A percentile compares a stretch with the other conserved stretches of the same genome.
Conservation (phyloP, 345 rosid species). For the Moricandia moricandioides region DNA sequence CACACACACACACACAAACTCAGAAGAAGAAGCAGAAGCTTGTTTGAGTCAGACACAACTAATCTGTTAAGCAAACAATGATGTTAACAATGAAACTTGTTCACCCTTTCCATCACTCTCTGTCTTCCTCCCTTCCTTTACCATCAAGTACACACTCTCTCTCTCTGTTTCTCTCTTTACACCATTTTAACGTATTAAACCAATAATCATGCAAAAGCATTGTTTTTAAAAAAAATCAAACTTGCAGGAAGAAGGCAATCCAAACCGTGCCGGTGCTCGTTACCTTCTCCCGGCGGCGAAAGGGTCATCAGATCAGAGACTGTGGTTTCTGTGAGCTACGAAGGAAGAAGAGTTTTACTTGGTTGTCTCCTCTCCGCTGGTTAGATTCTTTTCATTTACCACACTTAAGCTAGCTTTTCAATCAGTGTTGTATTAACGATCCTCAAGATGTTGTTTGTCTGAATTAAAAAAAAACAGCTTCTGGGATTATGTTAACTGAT, state of each 20-base stretch:
- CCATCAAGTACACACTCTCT: constrained; percentile 22
- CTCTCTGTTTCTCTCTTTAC: neutral
- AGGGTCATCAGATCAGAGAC: constrained; percentile 21
- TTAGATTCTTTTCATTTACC: constrained; percentile 18
- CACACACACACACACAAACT: neutral
- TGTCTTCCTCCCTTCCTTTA: constrained; percentile 25
- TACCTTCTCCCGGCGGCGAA: constrained; percentile 41
- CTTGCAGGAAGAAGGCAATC: constrained; percentile 44
- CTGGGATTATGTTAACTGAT: constrained; percentile 46
- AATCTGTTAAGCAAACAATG: neutral
- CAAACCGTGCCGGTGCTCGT: constrained; percentile 45
- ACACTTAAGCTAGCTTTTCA: constrained; percentile 5
- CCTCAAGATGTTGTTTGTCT: constrained; percentile 6
- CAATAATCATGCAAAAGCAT: neutral
- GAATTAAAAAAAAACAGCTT: constrained; percentile 44
- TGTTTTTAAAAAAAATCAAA: neutral
- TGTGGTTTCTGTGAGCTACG: constrained; percentile 15
- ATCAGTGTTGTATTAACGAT: neutral
- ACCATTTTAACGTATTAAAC: neutral
- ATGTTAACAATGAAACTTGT: constrained; percentile 31
- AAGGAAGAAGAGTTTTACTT: constrained; percentile 63
- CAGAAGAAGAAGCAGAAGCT: neutral
- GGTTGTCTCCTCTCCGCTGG: constrained; percentile 59
- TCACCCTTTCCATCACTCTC: constrained; percentile 31
- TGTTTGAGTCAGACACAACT: constrained; percentile 8